Evolutionary conservation across 257 asterid species (phyloP).

Genomic region (Primulina huaijiensis): DNA sequence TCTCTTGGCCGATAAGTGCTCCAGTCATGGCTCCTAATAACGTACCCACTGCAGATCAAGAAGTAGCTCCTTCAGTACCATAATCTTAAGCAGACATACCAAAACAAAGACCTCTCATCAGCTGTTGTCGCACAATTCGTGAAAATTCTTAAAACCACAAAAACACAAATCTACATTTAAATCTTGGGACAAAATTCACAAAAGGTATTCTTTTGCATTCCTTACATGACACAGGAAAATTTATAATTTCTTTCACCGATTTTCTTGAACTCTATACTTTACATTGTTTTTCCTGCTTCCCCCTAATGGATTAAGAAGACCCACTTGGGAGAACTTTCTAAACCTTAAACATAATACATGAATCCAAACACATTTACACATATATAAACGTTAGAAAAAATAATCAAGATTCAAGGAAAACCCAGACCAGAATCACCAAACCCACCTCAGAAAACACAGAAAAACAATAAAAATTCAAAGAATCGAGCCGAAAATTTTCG

Average conservation of each 20-base stretch:
- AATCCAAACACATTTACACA: neutral
- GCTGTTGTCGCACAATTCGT: neutral
- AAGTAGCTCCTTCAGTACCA: constrained; percentile 12
- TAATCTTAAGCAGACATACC: neutral
- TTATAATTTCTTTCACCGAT: neutral
- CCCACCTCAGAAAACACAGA: neutral
- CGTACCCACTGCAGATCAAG: constrained; percentile 70
- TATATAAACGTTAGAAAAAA: too few relatives aligned
- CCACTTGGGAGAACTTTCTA: neutral
- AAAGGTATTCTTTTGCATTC: neutral
- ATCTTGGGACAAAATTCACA: neutral
- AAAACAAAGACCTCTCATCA: neutral
- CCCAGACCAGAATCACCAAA: neutral
- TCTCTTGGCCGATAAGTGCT: constrained; percentile 95
- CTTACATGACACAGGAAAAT: neutral
- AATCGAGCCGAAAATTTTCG: neutral
- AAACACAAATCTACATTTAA: neutral
- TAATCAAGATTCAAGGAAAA: neutral
- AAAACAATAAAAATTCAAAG: neutral
- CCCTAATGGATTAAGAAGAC: neutral
- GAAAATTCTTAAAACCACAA: neutral
- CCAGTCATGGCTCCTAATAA: constrained; percentile 95
- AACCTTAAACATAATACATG: neutral
- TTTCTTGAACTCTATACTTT: neutral
- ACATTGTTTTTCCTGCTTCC: neutral